These are phyloP conservation scores for Chrysoporthe deuterocubensis DNA, from an alignment of 2,329 filamentous ascomycete species.

Conservation along the genomic window DNA sequence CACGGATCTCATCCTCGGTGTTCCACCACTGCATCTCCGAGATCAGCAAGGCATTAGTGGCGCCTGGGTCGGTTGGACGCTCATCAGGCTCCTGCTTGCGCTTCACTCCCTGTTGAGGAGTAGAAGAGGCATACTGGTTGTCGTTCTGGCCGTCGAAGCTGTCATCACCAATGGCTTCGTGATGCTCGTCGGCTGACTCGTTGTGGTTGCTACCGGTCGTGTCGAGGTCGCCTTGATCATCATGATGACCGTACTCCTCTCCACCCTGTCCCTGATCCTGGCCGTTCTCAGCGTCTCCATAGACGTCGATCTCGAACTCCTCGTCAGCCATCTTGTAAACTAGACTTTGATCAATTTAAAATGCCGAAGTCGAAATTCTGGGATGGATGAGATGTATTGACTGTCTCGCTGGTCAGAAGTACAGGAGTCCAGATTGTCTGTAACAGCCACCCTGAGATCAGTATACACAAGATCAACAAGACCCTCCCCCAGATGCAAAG, in stretches of 20 bases:
- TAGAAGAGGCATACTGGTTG: slow-evolving; percentile 36
- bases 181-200: slow-evolving; percentile 43
- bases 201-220: slow-evolving; percentile 45
- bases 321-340: slow-evolving; percentile 64
- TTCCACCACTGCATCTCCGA: slow-evolving; percentile 97
- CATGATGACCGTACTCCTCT: slow-evolving; percentile 45
- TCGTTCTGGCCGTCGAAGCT: slow-evolving; percentile 40
- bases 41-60: slow-evolving; percentile 76
- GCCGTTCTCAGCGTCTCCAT: slow-evolving; percentile 56
- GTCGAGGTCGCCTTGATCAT: slow-evolving; percentile 43
- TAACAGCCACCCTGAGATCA: slow-evolving; percentile 30
- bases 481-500: neutral
- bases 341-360: slow-evolving; percentile 22
- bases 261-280: slow-evolving; percentile 41
- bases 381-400: slow-evolving; percentile 38
- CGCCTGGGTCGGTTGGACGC: slow-evolving; percentile 60
- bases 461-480: slow-evolving; percentile 26
- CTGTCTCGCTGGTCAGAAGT: slow-evolving; percentile 39
- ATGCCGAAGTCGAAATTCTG: slow-evolving; percentile 21
- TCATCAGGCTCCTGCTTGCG: slow-evolving; percentile 64
- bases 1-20: slow-evolving; percentile 91
- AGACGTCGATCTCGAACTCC: slow-evolving; percentile 75
- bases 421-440: slow-evolving; percentile 40
- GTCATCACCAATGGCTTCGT: slow-evolving; percentile 31
- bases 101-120: slow-evolving; percentile 60